Evolutionary conservation across 129 eudicot genomes (phyloP).

Genomic region (Solidago caesia): DNA sequence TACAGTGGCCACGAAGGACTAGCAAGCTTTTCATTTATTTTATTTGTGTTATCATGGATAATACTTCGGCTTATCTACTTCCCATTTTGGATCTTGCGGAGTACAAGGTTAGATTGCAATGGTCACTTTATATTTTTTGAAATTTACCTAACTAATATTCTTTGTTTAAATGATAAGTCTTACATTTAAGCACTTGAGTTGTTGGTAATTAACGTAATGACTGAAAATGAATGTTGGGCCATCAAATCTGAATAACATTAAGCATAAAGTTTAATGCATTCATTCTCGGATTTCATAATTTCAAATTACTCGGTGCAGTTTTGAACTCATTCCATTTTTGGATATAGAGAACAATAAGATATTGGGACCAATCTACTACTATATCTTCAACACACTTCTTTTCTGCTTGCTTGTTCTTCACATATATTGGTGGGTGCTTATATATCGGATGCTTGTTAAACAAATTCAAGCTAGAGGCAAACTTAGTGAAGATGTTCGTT

Average conservation of each 20-base stretch:
- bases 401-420: conserved; percentile 50
- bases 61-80: conserved; percentile 51
- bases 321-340: conserved; percentile 39
- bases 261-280: neutral
- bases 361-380: conserved; percentile 36
- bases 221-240: neutral
- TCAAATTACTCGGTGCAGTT: conserved; percentile 35
- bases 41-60: conserved; percentile 53
- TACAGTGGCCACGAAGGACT: conserved; percentile 50
- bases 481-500: conserved; percentile 54
- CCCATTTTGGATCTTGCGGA: conserved; percentile 58
- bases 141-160: neutral
- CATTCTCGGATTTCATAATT: neutral
- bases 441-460: conserved; percentile 42
- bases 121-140: neutral
- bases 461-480: conserved; percentile 54
- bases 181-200: no score
- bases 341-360: conserved; percentile 26
- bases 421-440: conserved; percentile 50
- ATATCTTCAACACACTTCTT: conserved; percentile 43
- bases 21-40: conserved; percentile 47
- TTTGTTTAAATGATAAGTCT: neutral
- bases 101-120: conserved; percentile 48
- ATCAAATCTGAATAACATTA: neutral
- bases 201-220: no score